Evolutionary conservation across 2,329 filamentous ascomycete species (phyloP), one percentile per base, ranked within the genome.

Genomic region (Penicillium sp.): DNA sequence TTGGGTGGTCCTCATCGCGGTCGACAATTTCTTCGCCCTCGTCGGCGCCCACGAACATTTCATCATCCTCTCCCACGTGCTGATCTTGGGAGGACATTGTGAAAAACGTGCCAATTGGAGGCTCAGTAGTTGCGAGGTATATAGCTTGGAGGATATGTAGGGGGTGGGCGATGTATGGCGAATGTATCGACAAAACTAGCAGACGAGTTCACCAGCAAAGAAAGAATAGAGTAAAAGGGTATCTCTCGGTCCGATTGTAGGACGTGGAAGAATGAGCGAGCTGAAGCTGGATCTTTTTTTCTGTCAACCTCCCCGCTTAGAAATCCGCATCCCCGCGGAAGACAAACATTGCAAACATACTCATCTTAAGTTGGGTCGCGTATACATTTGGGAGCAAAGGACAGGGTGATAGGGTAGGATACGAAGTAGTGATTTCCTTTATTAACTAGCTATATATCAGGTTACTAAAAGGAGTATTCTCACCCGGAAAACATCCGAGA

Each of bases 1-100:
- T 95, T 35, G 80, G 80, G 44, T 87, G 77, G 65, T 95, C 78
- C 43, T 69, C 68, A 51, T 77, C 87, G 41, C 79, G 84, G 27
- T 79, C 74, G 44, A 89, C 78, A 67, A 93, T 84, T 71, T 95
- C 89, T 23, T 81, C 85, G 2, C 82, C 85, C 56, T 95, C 90
- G 29, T 86, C 84, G 44, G 81, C 80, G 59, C 84, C 83, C 54
- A 95, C 80, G 71, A 90, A 84, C 56, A 82, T 84, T 58, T 84
- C 80, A 51, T 85, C 80, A 44, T 81, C 79, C 52, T 83, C 79
- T 46, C 81, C 76, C 43, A 68, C 71, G 36, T 60, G 50, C 27
- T 62, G 59, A 28, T 69, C 59, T 54, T 66, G 64, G 13, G 66
- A 62, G 9, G 66, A 66, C 65, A 68, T 70, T 49, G 45, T 58